Conservation (phyloP, 495 filamentous ascomycete genomes). For the Pseudoneurospora amorphoporcata region DNA sequence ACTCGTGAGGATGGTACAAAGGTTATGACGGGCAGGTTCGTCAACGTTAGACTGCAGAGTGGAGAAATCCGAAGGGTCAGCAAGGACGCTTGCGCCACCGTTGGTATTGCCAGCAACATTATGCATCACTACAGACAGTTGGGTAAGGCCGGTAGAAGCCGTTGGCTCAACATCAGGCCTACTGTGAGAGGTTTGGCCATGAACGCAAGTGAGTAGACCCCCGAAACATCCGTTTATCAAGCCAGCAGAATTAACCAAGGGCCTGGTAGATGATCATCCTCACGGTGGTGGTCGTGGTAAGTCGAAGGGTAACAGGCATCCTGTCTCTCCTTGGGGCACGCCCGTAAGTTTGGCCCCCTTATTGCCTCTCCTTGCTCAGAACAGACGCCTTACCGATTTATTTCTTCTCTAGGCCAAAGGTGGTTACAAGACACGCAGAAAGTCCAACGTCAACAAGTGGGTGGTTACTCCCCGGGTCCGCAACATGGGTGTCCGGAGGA, state of each 20-base stretch:
- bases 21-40: conserved; percentile 50
- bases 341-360: conserved; percentile 53
- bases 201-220: conserved; percentile 63
- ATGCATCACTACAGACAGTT: conserved; percentile 82
- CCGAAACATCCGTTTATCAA: background rate
- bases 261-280: conserved; percentile 64
- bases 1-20: conserved; percentile 44
- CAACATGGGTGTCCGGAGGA: conserved; percentile 63
- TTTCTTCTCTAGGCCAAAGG: conserved; percentile 62
- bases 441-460: conserved; percentile 65
- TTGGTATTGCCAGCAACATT: conserved; percentile 87
- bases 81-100: conserved; percentile 84
- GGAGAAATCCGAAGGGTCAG: conserved; percentile 82
- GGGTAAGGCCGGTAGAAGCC: conserved; percentile 84
- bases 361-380: background rate
- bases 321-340: conserved; percentile 90
- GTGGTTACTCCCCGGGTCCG: conserved; percentile 64
- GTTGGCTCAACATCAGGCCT: conserved; percentile 88
- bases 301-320: conserved; percentile 92
- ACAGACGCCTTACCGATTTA: conserved; percentile 20
- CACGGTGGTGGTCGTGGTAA: conserved; percentile 98
- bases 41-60: conserved; percentile 77
- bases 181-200: conserved; percentile 95
- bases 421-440: conserved; percentile 86
- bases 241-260: conserved; percentile 19